Evolutionary conservation across 345 rosid genomes (phyloP), one percentile per base, ranked within the genome.

Genomic region (Arabis hirsuta): DNA sequence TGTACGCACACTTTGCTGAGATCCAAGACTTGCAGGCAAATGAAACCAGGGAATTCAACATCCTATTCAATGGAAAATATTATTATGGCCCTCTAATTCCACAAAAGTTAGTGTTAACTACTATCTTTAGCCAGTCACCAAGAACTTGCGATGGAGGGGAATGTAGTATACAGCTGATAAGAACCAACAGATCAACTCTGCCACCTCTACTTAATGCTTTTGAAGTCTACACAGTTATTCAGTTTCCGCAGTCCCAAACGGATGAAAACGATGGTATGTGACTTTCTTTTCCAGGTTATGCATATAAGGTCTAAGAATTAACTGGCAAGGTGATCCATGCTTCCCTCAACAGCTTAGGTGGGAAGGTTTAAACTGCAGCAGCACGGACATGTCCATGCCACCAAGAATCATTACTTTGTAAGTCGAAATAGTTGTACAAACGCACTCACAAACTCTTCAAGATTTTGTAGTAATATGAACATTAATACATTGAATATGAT

Each of bases 191-290:
- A 9, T 71, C 81, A 27, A 71, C 72, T 12, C 74, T 14, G 46
- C 81, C 80, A 14, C 84, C 81, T 4, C 65, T 78, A 10, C 72
- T 81, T 22, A 81, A 81, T 1, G 80, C 80, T 36, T 11, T 66
- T 2, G 84, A 81, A 12, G 0, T 77, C 26, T 77, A 24, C 44
- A 22, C 46, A 13, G 62, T 70, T 6, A 48, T 69, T 1, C 67
- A 64, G 7, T 41, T 77, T 41, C 57, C 16, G 0, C 74, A 39
- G 24, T 22, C 65, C 0, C 68, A 48, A 50, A 76, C 82, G 2
- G 12, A 71, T 14, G 71, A 66, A 24, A 24, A 0, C 0, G 39
- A 52, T 0, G 39, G 59, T 52, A 39, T 38, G 48, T 29, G 19
- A 5, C 32, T n/a, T 16, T 46, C 2, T 1, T 38, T 39, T 39